phyloP scores from a whole-genome alignment of 2,329 filamentous ascomycete species.

The Trichoderma oligosporum region DNA sequence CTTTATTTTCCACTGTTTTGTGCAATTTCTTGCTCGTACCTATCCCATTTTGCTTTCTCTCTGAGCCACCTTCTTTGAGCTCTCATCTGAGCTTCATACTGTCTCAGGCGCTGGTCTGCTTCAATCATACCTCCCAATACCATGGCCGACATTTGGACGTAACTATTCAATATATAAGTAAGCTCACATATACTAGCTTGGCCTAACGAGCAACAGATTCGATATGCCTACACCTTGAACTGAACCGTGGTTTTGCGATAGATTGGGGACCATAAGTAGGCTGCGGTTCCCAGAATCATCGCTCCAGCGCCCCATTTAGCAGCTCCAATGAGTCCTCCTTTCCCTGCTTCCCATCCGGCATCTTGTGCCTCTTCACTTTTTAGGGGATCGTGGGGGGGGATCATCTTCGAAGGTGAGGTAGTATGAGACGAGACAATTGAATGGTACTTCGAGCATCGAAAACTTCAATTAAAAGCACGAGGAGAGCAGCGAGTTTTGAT shows the following conservation, averaged over 20 bases:
- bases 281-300: conserved; percentile 58
- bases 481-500: no score
- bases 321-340: conserved; percentile 64
- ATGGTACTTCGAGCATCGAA: background rate
- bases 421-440: background rate
- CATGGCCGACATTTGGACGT: conserved; percentile 82
- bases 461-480: background rate
- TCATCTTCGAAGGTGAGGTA: background rate
- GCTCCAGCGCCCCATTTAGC: conserved; percentile 69
- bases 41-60: conserved; percentile 66
- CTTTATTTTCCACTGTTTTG: conserved; percentile 39
- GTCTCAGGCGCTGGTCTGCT: conserved; percentile 64
- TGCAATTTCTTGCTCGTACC: conserved; percentile 59
- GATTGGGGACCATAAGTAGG: conserved; percentile 63
- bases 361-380: conserved; percentile 63
- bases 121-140: conserved; percentile 74
- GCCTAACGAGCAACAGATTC: background rate
- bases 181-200: background rate
- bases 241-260: conserved; percentile 71
- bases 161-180: conserved; percentile 46
- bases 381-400: conserved; percentile 48
- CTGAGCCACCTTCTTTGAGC: conserved; percentile 59
- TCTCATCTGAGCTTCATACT: conserved; percentile 63
- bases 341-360: conserved; percentile 67
- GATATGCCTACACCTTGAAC: conserved; percentile 63